Conservation (phyloP, 805 yeast genomes). For the Wickerhamomyces kurtzmanii region DNA sequence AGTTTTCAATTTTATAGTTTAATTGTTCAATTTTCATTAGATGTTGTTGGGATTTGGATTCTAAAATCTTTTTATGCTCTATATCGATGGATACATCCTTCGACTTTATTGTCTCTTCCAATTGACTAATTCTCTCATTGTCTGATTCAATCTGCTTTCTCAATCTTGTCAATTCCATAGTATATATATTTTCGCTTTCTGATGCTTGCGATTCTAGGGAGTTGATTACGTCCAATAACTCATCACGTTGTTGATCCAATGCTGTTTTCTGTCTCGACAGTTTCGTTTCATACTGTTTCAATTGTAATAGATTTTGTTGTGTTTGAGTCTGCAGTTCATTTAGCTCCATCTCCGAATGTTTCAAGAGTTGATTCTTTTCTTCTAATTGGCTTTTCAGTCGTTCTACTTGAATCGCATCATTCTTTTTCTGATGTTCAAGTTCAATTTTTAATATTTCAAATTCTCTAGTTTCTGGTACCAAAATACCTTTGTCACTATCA, state of each 20-base stretch:
- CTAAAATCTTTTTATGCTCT: no score
- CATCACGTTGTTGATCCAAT: slow-evolving; percentile 45
- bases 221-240: slow-evolving; percentile 49
- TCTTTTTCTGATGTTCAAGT: slow-evolving; percentile 13
- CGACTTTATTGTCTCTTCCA: no score
- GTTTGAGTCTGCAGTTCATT: slow-evolving; percentile 4
- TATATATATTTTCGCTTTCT: slow-evolving; percentile 41
- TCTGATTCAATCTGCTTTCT: slow-evolving; percentile 11
- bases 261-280: slow-evolving; percentile 34
- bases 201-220: slow-evolving; percentile 43
- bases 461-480: slow-evolving; percentile 1
- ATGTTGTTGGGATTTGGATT: no score
- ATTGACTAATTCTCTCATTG: slow-evolving; percentile 1
- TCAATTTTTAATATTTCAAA: slow-evolving; percentile 8
- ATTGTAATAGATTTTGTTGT: not conserved
- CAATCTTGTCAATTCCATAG: slow-evolving; percentile 31
- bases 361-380: slow-evolving; percentile 34
- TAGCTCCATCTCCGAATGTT: slow-evolving; percentile 36
- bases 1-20: slow-evolving; percentile 1
- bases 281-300: slow-evolving; percentile 39
- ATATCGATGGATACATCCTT: no score
- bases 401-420: slow-evolving; percentile 3
- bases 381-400: slow-evolving; percentile 22
- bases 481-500: not conserved
- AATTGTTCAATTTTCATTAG: slow-evolving; percentile 2